phyloP scores from a whole-genome alignment of 306 rosid species.

The Dryas alaskensis region DNA sequence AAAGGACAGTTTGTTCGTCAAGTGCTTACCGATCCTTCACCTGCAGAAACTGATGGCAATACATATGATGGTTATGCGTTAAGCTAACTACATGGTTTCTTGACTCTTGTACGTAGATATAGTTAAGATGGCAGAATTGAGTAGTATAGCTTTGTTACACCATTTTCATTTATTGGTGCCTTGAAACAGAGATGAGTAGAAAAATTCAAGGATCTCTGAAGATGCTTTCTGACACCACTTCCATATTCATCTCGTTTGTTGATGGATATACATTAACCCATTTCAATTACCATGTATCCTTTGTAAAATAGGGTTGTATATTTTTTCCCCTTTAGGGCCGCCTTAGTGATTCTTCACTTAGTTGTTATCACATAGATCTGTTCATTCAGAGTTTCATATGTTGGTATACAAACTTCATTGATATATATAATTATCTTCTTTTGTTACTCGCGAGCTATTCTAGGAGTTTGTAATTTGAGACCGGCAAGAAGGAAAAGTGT shows the following conservation, averaged over 20 bases:
- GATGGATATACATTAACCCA: background rate
- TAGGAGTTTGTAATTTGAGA: background rate
- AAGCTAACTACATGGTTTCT: constrained; percentile 26
- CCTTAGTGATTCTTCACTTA: constrained; percentile 14
- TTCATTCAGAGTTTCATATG: constrained; percentile 15
- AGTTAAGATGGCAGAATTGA: constrained; percentile 17
- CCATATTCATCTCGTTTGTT: constrained; percentile 1
- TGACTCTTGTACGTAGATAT: background rate
- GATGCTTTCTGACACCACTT: constrained; percentile 32
- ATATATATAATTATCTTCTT: background rate
- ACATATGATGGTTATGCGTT: constrained; percentile 21
- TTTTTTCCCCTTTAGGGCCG: constrained; percentile 14
- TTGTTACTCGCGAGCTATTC: background rate
- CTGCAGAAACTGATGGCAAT: constrained; percentile 38
- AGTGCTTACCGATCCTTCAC: constrained; percentile 35
- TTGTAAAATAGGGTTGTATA: constrained; percentile 31
- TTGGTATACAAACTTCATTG: constrained; percentile 3
- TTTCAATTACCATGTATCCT: background rate
- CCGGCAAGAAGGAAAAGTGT: background rate
- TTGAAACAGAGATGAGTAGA: constrained; percentile 13
- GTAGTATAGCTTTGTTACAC: constrained; percentile 15
- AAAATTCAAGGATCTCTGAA: constrained; percentile 25
- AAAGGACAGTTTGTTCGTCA: constrained; percentile 97
- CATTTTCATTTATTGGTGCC: constrained; percentile 31
- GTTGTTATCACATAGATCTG: constrained; percentile 36